Conservation (phyloP, 108 stramenopile genomes). For the Nannochloropsis salina region DNA sequence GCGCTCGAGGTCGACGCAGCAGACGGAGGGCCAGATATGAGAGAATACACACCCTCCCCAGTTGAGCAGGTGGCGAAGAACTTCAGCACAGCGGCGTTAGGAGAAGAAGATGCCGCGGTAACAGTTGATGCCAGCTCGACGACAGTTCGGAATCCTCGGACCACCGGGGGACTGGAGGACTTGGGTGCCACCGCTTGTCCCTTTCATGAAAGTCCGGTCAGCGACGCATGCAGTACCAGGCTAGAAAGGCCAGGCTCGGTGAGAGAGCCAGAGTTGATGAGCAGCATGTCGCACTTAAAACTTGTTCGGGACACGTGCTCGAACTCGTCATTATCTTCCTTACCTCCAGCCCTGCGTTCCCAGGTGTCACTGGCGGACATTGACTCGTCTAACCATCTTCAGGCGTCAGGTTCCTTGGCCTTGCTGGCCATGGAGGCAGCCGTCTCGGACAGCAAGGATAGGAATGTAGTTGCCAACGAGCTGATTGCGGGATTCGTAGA, state of each 20-base stretch:
- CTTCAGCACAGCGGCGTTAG: too few species aligned
- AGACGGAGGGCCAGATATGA: too few species aligned
- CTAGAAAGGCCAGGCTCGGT: too few species aligned
- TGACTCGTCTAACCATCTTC: not conserved
- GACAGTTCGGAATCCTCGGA: not conserved
- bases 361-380: not conserved
- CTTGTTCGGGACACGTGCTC: not conserved
- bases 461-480: constrained; percentile 25
- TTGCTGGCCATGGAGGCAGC: constrained; percentile 22
- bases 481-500: constrained; percentile 30
- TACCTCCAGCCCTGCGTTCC: constrained; percentile 1
- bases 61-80: too few species aligned
- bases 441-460: constrained; percentile 1
- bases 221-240: too few species aligned
- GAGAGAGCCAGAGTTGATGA: too few species aligned
- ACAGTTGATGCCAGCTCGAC: too few species aligned
- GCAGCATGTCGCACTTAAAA: not conserved
- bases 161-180: constrained; percentile 21
- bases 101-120: too few species aligned
- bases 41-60: too few species aligned
- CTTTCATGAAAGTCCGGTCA: not conserved
- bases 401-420: not conserved
- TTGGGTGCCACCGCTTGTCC: not conserved
- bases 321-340: not conserved
- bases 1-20: too few species aligned